Evolutionary conservation across 331 rosid species (phyloP).

Genomic region (Rhamnella rubrinervis): DNA sequence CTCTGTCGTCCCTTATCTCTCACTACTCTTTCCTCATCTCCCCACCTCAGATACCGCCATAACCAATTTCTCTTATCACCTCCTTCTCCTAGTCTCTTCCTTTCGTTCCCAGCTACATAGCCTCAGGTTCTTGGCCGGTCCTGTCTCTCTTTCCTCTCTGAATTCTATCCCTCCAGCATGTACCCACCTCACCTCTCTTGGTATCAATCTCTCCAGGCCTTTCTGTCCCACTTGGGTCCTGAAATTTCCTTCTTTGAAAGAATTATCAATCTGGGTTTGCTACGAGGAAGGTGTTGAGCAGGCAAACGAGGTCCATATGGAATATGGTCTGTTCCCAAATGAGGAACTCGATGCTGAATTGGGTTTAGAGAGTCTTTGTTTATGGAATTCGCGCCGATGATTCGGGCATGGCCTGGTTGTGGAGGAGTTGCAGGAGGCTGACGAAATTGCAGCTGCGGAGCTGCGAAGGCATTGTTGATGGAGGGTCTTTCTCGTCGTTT

Average conservation of each 20-base stretch:
- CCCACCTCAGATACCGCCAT: slow-evolving; percentile 3
- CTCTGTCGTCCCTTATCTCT: slow-evolving; percentile 52
- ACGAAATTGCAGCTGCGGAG: slow-evolving; percentile 48
- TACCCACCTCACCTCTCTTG: slow-evolving; percentile 53
- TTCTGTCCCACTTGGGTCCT: slow-evolving; percentile 52
- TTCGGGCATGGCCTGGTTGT: slow-evolving; percentile 64
- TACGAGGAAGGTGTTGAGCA: slow-evolving; percentile 21
- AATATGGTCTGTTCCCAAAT: slow-evolving; percentile 25
- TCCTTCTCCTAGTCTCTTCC: slow-evolving; percentile 39
- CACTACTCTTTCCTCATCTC: slow-evolving; percentile 62
- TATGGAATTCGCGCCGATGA: slow-evolving; percentile 62
- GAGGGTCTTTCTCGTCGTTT: slow-evolving; percentile 62
- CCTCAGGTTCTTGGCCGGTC: slow-evolving; percentile 48
- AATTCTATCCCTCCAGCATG: slow-evolving; percentile 57
- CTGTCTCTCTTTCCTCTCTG: slow-evolving; percentile 61
- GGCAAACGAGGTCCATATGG: slow-evolving; percentile 15
- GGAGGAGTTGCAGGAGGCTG: slow-evolving; percentile 64
- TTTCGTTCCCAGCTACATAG: slow-evolving; percentile 42
- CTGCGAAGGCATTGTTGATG: slow-evolving; percentile 74
- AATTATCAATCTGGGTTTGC: slow-evolving; percentile 42
- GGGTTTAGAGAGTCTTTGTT: slow-evolving; percentile 53
- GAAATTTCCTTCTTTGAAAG: slow-evolving; percentile 48
- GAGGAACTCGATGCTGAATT: slow-evolving; percentile 34
- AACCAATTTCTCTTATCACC: slow-evolving; percentile 25
- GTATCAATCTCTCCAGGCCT: slow-evolving; percentile 59